Evolutionary conservation across 2,329 filamentous ascomycete genomes (phyloP), one percentile per base, ranked within the genome.

Genomic region (Magnaporthales sp.): DNA sequence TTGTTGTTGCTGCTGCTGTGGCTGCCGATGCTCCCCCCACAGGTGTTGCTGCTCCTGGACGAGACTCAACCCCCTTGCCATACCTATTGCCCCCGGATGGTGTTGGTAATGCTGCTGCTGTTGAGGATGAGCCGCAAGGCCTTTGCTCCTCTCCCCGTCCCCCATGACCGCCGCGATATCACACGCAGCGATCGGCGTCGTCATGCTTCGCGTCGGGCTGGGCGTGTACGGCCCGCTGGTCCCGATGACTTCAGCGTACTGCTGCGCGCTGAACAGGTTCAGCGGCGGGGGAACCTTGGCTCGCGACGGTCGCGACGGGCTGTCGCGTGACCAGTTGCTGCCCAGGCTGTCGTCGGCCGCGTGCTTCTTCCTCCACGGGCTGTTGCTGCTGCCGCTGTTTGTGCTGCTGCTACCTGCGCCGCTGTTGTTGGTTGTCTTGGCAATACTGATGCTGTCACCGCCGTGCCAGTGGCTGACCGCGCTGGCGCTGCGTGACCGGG

Each of bases 41-140:
- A 26, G 27, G 10, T 54, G 58, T 54, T 51, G 38, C 46, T 67
- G 51, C 26, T 67, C 67, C n/a, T 69, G 66, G 26, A 70, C 68
- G 38, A 77, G 72, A 8, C 74, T 76, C 65, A 72, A 68, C 1
- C 75, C 76, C 38, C 76, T 67, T 3, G 76, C 76, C 68, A 77
- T 66, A 1, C 76, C 76, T n/a, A 77, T 77, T 3, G 67, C 66
- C 2, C 70, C 70, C 2, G 71, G 54, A 11, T 58, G 54, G 22
- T 58, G 54, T 1, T 58, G 54, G 8, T 58, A 26, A 22, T 26
- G 22, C 9, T 58, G n/a, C 54, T 58, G 54, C 54, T 26, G 22
- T 26, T 58, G 54, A 4, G 24, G 54, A 10, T 22, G 54, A 22
- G 24, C n/a, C 10, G 54, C 22, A 70, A 9, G 64, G 3, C 63